A percentile compares a stretch with the other conserved stretches of the same genome.
Conservation (phyloP, 345 rosid genomes). For the Geranium brycei region DNA sequence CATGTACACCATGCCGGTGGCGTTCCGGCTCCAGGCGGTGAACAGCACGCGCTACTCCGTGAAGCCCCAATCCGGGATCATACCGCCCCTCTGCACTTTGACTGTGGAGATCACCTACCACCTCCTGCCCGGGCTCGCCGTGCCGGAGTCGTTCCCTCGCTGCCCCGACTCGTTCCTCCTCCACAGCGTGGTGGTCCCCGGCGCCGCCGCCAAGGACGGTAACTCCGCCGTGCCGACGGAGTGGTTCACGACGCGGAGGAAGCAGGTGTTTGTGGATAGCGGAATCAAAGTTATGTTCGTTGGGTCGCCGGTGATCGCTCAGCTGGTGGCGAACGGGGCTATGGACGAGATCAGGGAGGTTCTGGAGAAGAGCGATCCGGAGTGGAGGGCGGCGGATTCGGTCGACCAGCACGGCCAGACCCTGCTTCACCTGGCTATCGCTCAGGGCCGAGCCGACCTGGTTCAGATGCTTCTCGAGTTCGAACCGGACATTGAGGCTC, state of each 20-base stretch:
- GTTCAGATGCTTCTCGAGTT: slow-evolving; percentile 57
- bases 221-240: slow-evolving; percentile 38
- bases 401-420: slow-evolving; percentile 30
- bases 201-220: slow-evolving; percentile 39
- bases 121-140: slow-evolving; percentile 21
- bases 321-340: slow-evolving; percentile 31
- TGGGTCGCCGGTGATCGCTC: slow-evolving; percentile 40
- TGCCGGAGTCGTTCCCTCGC: slow-evolving; percentile 34
- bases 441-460: slow-evolving; percentile 42
- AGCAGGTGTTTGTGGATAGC: slow-evolving; percentile 53
- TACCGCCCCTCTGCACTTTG: slow-evolving; percentile 34
- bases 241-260: slow-evolving; percentile 52
- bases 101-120: slow-evolving; percentile 37
- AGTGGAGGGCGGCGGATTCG: slow-evolving; percentile 33
- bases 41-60: slow-evolving; percentile 35
- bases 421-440: slow-evolving; percentile 41
- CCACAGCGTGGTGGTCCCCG: slow-evolving; percentile 62
- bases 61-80: slow-evolving; percentile 47
- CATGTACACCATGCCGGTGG: slow-evolving; percentile 69
- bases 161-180: slow-evolving; percentile 38
- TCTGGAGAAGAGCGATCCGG: slow-evolving; percentile 39
- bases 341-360: slow-evolving; percentile 50
- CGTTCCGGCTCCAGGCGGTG: slow-evolving; percentile 39
- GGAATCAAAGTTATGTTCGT: slow-evolving; percentile 52
- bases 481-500: slow-evolving; percentile 32